phyloP scores from a whole-genome alignment of 2,329 filamentous ascomycete species.

The Chaetomiaceae sp. region DNA sequence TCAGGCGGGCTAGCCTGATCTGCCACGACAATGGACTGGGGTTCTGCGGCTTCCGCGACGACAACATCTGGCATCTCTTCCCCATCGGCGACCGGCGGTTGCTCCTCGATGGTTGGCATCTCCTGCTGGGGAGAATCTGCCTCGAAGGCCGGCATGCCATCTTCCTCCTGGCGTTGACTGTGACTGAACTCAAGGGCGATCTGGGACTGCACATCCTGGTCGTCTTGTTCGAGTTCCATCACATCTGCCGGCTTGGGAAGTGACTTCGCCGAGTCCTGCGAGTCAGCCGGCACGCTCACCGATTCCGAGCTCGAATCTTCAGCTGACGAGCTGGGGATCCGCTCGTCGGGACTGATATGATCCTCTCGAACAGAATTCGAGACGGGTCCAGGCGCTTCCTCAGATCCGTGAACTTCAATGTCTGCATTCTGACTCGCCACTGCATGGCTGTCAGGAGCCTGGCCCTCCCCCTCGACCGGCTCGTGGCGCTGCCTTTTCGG shows the following conservation, averaged over 20 bases:
- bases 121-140: neutral
- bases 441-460: conserved; percentile 23
- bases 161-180: conserved; percentile 15
- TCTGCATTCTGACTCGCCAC: neutral
- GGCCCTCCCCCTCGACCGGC: conserved; percentile 3
- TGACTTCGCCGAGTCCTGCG: neutral
- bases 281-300: neutral
- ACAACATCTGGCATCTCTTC: conserved; percentile 1
- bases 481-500: conserved; percentile 26
- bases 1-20: neutral
- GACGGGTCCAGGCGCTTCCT: neutral
- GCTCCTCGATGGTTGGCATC: conserved; percentile 13
- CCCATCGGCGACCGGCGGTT: neutral
- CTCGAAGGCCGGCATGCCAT: neutral
- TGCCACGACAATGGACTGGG: neutral
- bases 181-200: conserved; percentile 24
- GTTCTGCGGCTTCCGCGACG: neutral
- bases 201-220: conserved; percentile 28
- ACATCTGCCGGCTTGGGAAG: conserved; percentile 3
- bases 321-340: conserved; percentile 11
- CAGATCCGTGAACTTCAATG: conserved; percentile 5
- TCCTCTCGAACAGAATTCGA: neutral
- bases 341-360: conserved; percentile 1
- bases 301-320: conserved; percentile 5
- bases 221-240: conserved; percentile 21